Evolutionary conservation across 139 green algal species (phyloP), one percentile per base, ranked within the genome.

Genomic region (Marvania coccoides): DNA sequence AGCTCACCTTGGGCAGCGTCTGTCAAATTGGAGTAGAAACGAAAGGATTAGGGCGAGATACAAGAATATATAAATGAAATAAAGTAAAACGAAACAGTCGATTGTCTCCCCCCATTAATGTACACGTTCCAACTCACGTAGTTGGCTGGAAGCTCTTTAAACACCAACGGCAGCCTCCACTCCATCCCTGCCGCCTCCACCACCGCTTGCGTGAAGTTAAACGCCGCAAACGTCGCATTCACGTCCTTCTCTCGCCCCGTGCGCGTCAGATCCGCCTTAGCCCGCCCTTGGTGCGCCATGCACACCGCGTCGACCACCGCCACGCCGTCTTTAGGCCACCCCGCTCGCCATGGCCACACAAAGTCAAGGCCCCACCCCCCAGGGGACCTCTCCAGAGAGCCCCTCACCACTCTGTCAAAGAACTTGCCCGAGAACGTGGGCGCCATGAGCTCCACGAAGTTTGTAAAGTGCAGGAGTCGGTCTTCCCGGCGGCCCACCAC

Each of bases 241-340:
- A 19, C 19, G 19, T 51, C 42, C 42, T 28, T 19, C 42, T 51
- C 19, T 19, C 19, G 42, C 42, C 19, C 19, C 19, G 42, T 51
- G 19, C 19, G 42, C 19, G n/a, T n/a, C n/a, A n/a, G n/a, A n/a
- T n/a, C 57, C 5, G n/a, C 2, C 5, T 26, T 31, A 3, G 58
- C 58, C 5, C 28, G 9, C 4, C 58, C 33, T 4, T 30, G 15
- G 45, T 65, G 58, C 8, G 28, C 59, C 46, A 66, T 66, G 59
- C 59, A 66, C 4, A 66, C 36, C 5, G 59, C 59, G 29, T 69
- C 62, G 1, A 69, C 62, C 29, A 69, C 62, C 2, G 40, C 62
- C 28, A 69, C 23, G 0, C 35, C 29, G 4, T 57, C 29, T 5
- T 19, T 48, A 1, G 38, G 38, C 28, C 13, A 69, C 1, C 24